Evolutionary conservation across 805 yeast genomes (phyloP).

Genomic region (Metschnikowia colocasiae): DNA sequence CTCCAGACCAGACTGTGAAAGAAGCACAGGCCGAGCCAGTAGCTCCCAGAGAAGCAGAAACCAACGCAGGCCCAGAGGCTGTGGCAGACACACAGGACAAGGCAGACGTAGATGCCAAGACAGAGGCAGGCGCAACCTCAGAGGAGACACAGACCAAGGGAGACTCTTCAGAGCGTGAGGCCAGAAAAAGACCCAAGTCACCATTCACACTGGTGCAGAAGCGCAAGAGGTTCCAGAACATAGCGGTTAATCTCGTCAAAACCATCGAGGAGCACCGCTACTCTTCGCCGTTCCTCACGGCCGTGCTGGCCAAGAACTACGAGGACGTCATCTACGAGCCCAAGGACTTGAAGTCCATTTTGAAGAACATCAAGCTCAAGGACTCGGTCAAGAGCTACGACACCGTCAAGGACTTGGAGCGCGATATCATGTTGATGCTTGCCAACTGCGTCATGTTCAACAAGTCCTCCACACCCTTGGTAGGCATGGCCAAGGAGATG

Average conservation of each 20-base stretch:
- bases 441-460: constrained; percentile 85
- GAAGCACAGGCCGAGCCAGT: too few relatives aligned
- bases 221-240: constrained; percentile 53
- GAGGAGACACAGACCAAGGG: neutral
- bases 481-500: constrained; percentile 64
- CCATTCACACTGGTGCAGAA: constrained; percentile 9
- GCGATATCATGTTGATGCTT: constrained; percentile 72
- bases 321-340: constrained; percentile 59
- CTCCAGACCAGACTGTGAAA: neutral
- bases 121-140: neutral
- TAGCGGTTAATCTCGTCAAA: constrained; percentile 58
- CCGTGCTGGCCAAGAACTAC: constrained; percentile 74
- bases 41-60: neutral
- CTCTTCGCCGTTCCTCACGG: constrained; percentile 69
- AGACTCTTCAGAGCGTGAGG: neutral
- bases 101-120: neutral
- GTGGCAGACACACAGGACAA: too few relatives aligned
- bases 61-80: neutral
- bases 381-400: constrained; percentile 41
- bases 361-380: constrained; percentile 48
- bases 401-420: constrained; percentile 57
- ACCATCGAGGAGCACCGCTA: constrained; percentile 67
- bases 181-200: constrained; percentile 1
- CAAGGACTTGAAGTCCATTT: constrained; percentile 62
- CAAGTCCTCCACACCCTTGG: constrained; percentile 58